These are phyloP conservation scores for Aspergillus taichungensis DNA, from an alignment of 495 filamentous ascomycete genomes.

Conservation along the genomic window DNA sequence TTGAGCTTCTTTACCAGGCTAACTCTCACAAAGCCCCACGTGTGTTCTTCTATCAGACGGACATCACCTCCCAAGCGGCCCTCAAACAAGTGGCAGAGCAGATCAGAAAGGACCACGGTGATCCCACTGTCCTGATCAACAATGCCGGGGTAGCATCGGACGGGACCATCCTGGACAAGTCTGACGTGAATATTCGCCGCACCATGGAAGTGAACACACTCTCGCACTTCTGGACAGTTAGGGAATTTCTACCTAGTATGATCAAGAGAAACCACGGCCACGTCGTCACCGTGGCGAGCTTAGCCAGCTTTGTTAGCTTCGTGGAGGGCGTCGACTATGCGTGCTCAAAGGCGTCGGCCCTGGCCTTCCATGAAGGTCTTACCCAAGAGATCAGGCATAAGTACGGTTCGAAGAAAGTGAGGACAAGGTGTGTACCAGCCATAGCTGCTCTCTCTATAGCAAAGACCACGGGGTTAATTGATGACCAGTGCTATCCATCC, in stretches of 20 bases:
- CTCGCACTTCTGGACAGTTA: slow-evolving; percentile 3
- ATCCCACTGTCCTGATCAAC: slow-evolving; percentile 39
- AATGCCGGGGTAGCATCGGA: slow-evolving; percentile 35
- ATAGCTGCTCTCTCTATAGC: no score
- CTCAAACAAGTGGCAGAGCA: slow-evolving; percentile 21
- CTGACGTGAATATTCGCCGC: slow-evolving; percentile 15
- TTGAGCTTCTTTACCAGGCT: neutral
- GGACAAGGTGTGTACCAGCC: neutral
- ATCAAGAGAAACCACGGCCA: slow-evolving; percentile 4
- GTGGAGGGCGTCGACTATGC: slow-evolving; percentile 3
- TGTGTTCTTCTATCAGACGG: slow-evolving; percentile 9
- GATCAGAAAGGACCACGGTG: slow-evolving; percentile 22
- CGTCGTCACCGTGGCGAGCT: slow-evolving; percentile 5
- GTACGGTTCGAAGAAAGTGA: slow-evolving; percentile 1
- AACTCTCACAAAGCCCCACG: neutral
- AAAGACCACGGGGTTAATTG: no score
- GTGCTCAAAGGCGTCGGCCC: slow-evolving; percentile 4
- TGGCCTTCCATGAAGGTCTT: slow-evolving; percentile 8
- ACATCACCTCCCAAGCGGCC: slow-evolving; percentile 27
- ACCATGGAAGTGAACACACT: slow-evolving; percentile 6
- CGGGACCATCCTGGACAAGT: slow-evolving; percentile 20
- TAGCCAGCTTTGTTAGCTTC: slow-evolving; percentile 2
- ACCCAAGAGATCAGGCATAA: slow-evolving; percentile 3
- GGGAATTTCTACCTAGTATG: slow-evolving; percentile 7
- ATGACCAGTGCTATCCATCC: slow-evolving; percentile 7